A percentile compares a stretch with the other conserved stretches of the same genome.
These are phyloP conservation scores for Penicillium cataractarum DNA, from an alignment of 495 filamentous ascomycete species.

Conservation along the genomic window DNA sequence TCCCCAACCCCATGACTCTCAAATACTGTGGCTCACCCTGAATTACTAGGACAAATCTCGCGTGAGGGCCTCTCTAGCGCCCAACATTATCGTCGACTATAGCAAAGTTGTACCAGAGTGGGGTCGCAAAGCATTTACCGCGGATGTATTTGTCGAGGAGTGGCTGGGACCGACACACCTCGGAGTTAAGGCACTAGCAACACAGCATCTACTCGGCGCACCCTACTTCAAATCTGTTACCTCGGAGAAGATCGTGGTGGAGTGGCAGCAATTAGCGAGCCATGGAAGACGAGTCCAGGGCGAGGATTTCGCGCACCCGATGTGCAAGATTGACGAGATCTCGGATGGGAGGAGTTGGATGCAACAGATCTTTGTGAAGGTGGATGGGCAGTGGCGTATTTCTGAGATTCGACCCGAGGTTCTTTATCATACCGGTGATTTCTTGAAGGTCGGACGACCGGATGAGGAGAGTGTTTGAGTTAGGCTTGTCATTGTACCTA, in stretches of 20 bases:
- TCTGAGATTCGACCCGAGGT: neutral
- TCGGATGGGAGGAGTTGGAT: constrained; percentile 2
- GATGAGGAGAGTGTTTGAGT: neutral
- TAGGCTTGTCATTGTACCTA: neutral
- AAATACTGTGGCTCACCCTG: neutral
- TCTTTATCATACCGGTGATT: constrained; percentile 2
- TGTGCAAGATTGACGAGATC: neutral
- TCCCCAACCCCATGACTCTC: neutral
- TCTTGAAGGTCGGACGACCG: constrained; percentile 1
- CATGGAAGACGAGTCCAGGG: constrained; percentile 25
- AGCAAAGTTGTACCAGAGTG: neutral
- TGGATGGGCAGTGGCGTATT: neutral
- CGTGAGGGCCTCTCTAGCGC: neutral
- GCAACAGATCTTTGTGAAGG: constrained; percentile 1
- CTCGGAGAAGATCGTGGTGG: constrained; percentile 27
- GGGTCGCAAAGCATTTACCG: neutral
- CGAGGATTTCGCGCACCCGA: neutral
- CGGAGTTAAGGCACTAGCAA: constrained; percentile 29
- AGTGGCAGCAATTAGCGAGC: constrained; percentile 33
- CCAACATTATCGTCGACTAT: neutral
- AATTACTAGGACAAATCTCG: neutral
- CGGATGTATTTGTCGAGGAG: constrained; percentile 25
- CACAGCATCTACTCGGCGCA: constrained; percentile 32
- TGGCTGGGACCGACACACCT: constrained; percentile 28
- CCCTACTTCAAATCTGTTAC: constrained; percentile 33